A percentile compares a stretch with the other conserved stretches of the same genome.
Evolutionary conservation across 306 rosid species (phyloP).

Genomic region (Quercus wislizeni): DNA sequence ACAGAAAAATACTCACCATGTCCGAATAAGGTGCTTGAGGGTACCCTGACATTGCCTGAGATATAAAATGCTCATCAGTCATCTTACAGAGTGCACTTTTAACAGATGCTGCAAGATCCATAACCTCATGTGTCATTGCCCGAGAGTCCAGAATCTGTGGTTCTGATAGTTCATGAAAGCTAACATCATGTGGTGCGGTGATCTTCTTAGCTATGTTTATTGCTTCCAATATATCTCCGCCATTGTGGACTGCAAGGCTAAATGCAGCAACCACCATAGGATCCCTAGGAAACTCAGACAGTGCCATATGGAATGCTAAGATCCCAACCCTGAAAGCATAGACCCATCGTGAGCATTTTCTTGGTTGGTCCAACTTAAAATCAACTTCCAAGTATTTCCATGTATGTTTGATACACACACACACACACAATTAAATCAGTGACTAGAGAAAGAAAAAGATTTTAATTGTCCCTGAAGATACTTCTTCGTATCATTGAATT

Average conservation of each 20-base stretch:
- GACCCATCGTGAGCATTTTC: conserved; percentile 30
- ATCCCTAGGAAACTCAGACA: conserved; percentile 65
- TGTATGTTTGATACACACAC: background rate
- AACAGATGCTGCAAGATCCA: conserved; percentile 57
- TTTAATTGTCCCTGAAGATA: too few species aligned
- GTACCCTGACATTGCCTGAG: conserved; percentile 70
- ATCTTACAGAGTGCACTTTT: conserved; percentile 46
- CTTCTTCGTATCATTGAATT: too few species aligned
- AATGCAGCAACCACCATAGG: conserved; percentile 75
- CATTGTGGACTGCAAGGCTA: conserved; percentile 73
- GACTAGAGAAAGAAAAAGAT: too few species aligned
- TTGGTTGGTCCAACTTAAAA: conserved; percentile 21
- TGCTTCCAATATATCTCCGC: conserved; percentile 76
- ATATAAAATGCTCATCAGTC: conserved; percentile 63
- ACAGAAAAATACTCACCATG: conserved; percentile 40
- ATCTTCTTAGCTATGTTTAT: conserved; percentile 63
- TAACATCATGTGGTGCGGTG: conserved; percentile 40
- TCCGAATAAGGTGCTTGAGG: conserved; percentile 81
- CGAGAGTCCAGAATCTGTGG: conserved; percentile 35
- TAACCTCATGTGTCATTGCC: conserved; percentile 43
- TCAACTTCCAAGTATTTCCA: conserved; percentile 9
- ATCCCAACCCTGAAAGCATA: conserved; percentile 73
- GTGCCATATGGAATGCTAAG: conserved; percentile 75
- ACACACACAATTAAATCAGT: too few species aligned
- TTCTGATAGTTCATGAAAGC: conserved; percentile 68